Evolutionary conservation across 2,329 filamentous ascomycete species (phyloP).

Genomic region (Hypoxylon sp.): DNA sequence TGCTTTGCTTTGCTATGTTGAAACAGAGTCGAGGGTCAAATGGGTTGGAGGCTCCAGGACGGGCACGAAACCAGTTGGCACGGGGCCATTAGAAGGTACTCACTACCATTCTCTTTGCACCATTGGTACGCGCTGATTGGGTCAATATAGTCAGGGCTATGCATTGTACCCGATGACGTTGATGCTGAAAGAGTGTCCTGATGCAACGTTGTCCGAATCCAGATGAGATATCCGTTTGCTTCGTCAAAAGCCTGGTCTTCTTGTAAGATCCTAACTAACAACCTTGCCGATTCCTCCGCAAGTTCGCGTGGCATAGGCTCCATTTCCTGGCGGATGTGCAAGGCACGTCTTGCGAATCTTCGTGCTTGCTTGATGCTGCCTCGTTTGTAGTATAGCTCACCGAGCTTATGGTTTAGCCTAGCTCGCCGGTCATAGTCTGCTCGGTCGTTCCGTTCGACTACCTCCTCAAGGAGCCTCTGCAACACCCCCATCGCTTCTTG

Average conservation of each 20-base stretch:
- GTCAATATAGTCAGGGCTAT: constrained; percentile 1
- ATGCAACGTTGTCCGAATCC: constrained; percentile 39
- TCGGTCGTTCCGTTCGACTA: constrained; percentile 33
- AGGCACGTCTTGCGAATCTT: constrained; percentile 42
- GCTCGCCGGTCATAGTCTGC: constrained; percentile 36
- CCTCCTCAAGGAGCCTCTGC: constrained; percentile 39
- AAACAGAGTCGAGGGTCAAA: no score
- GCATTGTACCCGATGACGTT: no score
- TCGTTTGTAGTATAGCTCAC: constrained; percentile 40
- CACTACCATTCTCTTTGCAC: constrained; percentile 45
- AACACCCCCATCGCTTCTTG: constrained; percentile 42
- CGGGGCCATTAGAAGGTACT: no score
- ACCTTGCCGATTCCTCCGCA: constrained; percentile 44
- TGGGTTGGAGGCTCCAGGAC: no score
- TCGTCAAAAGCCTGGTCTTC: constrained; percentile 44
- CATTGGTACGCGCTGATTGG: constrained; percentile 42
- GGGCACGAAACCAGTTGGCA: no score
- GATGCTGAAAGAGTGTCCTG: constrained; percentile 6
- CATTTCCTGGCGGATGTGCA: constrained; percentile 41
- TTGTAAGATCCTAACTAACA: constrained; percentile 44
- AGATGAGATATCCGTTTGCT: constrained; percentile 45
- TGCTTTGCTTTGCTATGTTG: no score
- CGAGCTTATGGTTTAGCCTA: constrained; percentile 49
- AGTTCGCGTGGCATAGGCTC: constrained; percentile 27
- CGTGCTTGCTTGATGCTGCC: constrained; percentile 38